phyloP scores from a whole-genome alignment of 2,329 filamentous ascomycete genomes.

The Sarocladium strictum region DNA sequence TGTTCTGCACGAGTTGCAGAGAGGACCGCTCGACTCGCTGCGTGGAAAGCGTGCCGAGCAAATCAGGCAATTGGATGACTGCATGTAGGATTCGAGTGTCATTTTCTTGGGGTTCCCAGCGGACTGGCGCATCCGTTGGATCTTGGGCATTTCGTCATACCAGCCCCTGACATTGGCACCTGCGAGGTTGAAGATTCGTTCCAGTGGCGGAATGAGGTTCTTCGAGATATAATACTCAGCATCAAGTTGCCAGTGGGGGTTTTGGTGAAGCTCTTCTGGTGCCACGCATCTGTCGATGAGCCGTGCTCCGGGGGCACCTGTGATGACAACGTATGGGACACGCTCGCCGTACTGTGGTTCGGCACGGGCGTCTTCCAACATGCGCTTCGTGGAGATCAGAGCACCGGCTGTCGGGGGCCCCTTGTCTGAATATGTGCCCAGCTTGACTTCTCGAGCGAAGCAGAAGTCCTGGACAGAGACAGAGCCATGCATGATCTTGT shows the following conservation, averaged over 20 bases:
- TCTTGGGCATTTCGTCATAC: slow-evolving; percentile 96
- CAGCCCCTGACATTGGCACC: slow-evolving; percentile 85
- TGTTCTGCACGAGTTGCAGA: slow-evolving; percentile 54
- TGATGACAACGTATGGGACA: slow-evolving; percentile 88
- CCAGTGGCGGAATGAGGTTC: slow-evolving; percentile 89
- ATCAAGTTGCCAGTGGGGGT: slow-evolving; percentile 75
- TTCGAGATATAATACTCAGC: slow-evolving; percentile 96
- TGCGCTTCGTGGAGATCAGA: slow-evolving; percentile 76
- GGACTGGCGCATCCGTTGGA: slow-evolving; percentile 58
- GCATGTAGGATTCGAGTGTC: slow-evolving; percentile 94
- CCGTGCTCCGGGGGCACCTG: slow-evolving; percentile 77
- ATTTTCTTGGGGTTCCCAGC: slow-evolving; percentile 42
- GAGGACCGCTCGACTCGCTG: slow-evolving; percentile 21
- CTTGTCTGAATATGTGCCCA: slow-evolving; percentile 76
- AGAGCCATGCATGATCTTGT: slow-evolving; percentile 83
- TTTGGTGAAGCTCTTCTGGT: slow-evolving; percentile 73
- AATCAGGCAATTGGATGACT: slow-evolving; percentile 68
- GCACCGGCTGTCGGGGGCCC: slow-evolving; percentile 80
- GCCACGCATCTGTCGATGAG: slow-evolving; percentile 86
- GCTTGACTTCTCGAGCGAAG: slow-evolving; percentile 85
- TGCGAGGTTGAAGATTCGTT: slow-evolving; percentile 94
- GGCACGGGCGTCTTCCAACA: slow-evolving; percentile 77
- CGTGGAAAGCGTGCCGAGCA: slow-evolving; percentile 39
- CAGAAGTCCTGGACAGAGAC: slow-evolving; percentile 94
- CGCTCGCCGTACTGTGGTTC: slow-evolving; percentile 95